Base-by-base conservation (phyloP, 768 basidiomycete species). In the Cystofilobasidium bisporidii region DNA sequence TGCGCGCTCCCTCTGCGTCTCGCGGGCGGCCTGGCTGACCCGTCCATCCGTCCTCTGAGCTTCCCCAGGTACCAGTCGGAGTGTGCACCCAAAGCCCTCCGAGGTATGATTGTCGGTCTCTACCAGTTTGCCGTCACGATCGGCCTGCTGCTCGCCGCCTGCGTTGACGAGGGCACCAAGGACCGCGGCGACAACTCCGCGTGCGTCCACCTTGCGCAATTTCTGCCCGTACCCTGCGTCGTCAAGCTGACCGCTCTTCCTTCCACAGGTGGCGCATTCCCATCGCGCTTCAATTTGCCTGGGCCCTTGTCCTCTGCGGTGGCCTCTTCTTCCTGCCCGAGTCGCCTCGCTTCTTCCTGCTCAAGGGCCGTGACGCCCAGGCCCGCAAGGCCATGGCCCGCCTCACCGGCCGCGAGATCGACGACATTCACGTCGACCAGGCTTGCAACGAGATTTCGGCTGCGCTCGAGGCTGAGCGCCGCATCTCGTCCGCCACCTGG, bases 401-500 rank as follows among this genome's bases (percentile, higher is more conserved):
- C 36, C 36, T 36, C 6, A 36, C 36, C 12, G 36, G 36, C 36
- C 36, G 36, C 36, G 12, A 5, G 36, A 12, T 76, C 81, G 72
- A 69, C 66, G 79, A 82, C 73, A 45, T 28, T 24, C 20, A 1
- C 26, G 4, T 64, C 61, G 84, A 87, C 67, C 71, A 69, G 63
- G 79, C 82, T 74, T 68, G 32, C 36, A 18, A 15, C 26, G 15
- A 62, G 33, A 61, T 72, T 33, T 26, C 28, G 9, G 41, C 24
- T 20, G 66, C 58, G 33, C 48, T 72, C 28, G 50, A 61, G 40
- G 58, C 53, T 4, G 71, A 72, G 56, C 41, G 38, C 1, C 41
- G 48, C 20, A 12, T 64, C 24, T 57, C 50, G 6, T 14, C 12
- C 40, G 38, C 79, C 47, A 80, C 81, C 8, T 92, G 87, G 85